Conservation (phyloP, 2,329 filamentous ascomycete genomes). For the Meredithiella fracta region DNA sequence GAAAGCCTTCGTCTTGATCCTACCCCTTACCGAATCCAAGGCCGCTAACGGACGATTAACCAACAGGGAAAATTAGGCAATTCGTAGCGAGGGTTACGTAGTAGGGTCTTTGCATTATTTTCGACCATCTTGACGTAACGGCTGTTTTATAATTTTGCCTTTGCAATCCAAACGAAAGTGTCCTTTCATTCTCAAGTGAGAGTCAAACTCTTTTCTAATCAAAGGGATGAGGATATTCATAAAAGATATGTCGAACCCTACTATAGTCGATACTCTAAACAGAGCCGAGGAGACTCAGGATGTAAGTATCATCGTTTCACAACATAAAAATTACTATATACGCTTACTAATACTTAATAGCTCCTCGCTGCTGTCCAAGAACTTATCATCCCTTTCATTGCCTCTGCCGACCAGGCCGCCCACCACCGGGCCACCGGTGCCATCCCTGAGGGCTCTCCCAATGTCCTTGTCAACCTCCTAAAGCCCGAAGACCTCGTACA, state of each 20-base stretch:
- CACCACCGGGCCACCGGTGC: constrained; percentile 26
- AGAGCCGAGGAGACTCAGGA: constrained; percentile 31
- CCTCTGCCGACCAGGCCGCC: constrained; percentile 45
- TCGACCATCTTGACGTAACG: not conserved
- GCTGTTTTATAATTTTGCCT: constrained; percentile 2
- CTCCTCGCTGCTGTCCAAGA: constrained; percentile 50
- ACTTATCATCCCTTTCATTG: constrained; percentile 55
- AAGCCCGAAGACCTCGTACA: constrained; percentile 40
- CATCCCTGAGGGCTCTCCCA: constrained; percentile 28
- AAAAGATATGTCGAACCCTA: not conserved
- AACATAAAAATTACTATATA: not conserved
- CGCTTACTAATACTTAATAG: constrained; percentile 25
- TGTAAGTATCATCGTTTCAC: constrained; percentile 21
- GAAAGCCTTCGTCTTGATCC: too few species aligned
- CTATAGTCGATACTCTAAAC: constrained; percentile 15
- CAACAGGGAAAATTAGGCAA: too few species aligned
- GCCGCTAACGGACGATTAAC: too few species aligned
- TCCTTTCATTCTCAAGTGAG: too few species aligned
- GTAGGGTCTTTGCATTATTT: not conserved
- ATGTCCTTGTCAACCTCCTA: constrained; percentile 47
- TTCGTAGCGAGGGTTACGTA: not conserved
- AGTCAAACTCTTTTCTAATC: too few species aligned
- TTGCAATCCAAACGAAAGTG: not conserved
- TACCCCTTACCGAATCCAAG: too few species aligned
- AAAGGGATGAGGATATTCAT: not conserved